These are phyloP conservation scores for Salix udensis DNA, from an alignment of 345 rosid species.

Conservation along the genomic window DNA sequence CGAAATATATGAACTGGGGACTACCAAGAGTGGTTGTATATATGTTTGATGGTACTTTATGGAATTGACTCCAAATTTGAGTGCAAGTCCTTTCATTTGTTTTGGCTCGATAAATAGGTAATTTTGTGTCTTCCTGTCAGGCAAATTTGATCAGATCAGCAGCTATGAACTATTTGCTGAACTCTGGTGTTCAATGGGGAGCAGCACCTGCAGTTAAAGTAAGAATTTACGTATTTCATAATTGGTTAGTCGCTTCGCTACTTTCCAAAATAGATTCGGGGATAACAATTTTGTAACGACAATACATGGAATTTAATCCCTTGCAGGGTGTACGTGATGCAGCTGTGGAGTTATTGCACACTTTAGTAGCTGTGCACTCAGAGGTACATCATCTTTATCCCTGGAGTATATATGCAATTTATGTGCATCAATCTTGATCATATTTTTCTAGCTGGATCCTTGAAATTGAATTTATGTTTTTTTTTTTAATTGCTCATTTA, in stretches of 20 bases:
- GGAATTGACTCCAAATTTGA: background rate
- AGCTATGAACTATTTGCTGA: slow-evolving; percentile 68
- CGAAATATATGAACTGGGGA: background rate
- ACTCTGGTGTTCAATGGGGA: slow-evolving; percentile 95
- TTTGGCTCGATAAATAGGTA: background rate
- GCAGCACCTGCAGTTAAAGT: slow-evolving; percentile 89
- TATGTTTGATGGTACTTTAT: background rate
- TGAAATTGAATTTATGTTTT: background rate
- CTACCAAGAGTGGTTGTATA: background rate
- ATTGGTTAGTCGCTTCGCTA: background rate
- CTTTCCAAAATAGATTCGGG: background rate
- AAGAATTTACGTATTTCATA: slow-evolving; percentile 21
- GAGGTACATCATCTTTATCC: slow-evolving; percentile 46
- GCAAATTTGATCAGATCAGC: slow-evolving; percentile 90
- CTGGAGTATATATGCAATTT: background rate
- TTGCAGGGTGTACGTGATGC: slow-evolving; percentile 92
- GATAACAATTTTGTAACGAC: background rate
- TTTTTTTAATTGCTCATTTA: background rate
- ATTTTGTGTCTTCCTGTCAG: slow-evolving; percentile 33
- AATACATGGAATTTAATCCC: slow-evolving; percentile 12
- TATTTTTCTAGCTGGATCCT: background rate
- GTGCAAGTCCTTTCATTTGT: background rate
- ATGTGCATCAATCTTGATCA: background rate
- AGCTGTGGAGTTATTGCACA: slow-evolving; percentile 86
- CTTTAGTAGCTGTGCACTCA: slow-evolving; percentile 90